Evolutionary conservation across 495 filamentous ascomycete genomes (phyloP).

Genomic region (Aspergillus sclerotiicarbonarius): DNA sequence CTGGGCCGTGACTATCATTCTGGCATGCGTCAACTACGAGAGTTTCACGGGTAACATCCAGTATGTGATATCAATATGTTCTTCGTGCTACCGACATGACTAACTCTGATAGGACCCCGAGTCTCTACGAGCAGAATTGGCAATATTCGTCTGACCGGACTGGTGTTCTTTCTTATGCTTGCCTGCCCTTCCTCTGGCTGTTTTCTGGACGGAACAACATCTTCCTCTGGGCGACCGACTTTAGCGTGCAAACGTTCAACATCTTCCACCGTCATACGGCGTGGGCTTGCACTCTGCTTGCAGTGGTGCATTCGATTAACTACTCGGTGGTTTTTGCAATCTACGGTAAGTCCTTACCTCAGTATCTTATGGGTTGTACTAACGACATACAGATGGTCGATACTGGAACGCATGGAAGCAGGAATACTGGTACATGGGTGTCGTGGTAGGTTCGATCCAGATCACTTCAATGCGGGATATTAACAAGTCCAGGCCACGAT

Average conservation of each 20-base stretch:
- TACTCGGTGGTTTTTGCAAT: conserved; percentile 25
- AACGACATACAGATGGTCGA: conserved; percentile 1
- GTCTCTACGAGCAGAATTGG: conserved; percentile 16
- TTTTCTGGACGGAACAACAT: conserved; percentile 45
- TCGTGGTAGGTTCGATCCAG: conserved; percentile 20
- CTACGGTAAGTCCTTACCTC: conserved; percentile 7
- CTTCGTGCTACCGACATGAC: too few relatives aligned
- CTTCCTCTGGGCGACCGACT: conserved; percentile 40
- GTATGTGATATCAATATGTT: neutral
- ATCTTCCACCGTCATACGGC: conserved; percentile 47
- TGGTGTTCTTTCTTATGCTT: conserved; percentile 35
- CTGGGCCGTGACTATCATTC: conserved; percentile 23
- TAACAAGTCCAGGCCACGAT: conserved; percentile 33
- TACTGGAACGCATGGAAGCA: conserved; percentile 21
- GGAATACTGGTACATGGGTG: conserved; percentile 37
- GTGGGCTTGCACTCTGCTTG: conserved; percentile 38
- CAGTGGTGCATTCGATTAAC: conserved; percentile 39
- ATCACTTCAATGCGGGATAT: neutral
- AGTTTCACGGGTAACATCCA: conserved; percentile 15
- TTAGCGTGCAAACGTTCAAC: conserved; percentile 35
- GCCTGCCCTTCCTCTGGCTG: conserved; percentile 39
- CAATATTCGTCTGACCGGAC: conserved; percentile 34
- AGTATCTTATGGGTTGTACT: neutral
- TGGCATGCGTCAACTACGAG: conserved; percentile 23
- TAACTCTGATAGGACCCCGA: neutral